Evolutionary conservation across 257 asterid species (phyloP), one percentile per base, ranked within the genome.

Genomic region (Nyctanthes arbortristis): DNA sequence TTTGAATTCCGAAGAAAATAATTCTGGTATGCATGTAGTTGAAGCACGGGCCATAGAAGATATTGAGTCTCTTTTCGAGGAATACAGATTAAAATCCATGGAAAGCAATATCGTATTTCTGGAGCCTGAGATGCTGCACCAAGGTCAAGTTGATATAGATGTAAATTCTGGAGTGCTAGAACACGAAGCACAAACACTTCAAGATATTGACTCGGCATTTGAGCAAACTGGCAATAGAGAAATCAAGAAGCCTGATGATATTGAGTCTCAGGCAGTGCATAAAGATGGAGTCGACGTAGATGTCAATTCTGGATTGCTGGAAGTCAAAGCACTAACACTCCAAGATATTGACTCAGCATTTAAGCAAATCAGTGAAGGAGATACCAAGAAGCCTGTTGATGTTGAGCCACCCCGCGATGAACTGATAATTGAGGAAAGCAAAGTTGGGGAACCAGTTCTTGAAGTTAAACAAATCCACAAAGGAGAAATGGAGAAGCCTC

Each of bases 21-120:
- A 35, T 70, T 54, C 29, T 34, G 68, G 55, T 52, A 63, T 78
- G 72, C 72, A 85, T 24, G 63, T 65, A 66, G 65, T 67, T 28
- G 86, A 80, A 70, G 79, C 69, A 66, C 65, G 16, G 14, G 59
- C 78, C 35, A 27, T 39, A 36, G 66, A 69, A 71, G 76, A 67
- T 64, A 39, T 63, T 11, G 84, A 81, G 54, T 56, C 76, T 57
- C 66, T 78, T 63, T 30, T 68, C 11, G 39, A 67, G 73, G 55
- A 74, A 56, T 70, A 66, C 64, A 81, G 80, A 67, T 65, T 69
- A 57, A 28, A 45, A 45, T 52, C 72, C 14, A 25, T 55, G 35
- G 73, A 72, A 66, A 68, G 67, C 57, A 76, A 67, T 67, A 45
- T 25, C 31, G 6, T 4, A 31, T 67, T 10, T 65, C 63, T 24